These are phyloP conservation scores for Sugiyamaella pinicola DNA, from an alignment of 1,139 yeast genomes.

Conservation along the genomic window DNA sequence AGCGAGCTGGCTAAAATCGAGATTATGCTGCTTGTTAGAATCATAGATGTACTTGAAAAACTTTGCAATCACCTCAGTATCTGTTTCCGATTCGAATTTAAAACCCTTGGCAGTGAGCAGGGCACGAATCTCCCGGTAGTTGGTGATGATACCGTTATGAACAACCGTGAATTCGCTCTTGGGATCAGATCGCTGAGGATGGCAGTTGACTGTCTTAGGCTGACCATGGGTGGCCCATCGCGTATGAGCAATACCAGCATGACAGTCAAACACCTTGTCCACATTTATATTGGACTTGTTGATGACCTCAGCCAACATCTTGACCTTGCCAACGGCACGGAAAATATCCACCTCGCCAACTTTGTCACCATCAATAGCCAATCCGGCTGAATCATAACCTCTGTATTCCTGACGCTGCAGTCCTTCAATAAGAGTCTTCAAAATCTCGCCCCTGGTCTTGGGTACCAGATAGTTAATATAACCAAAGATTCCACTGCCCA, in stretches of 20 bases:
- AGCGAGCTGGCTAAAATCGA: constrained; percentile 89
- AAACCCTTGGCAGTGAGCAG: constrained; percentile 79
- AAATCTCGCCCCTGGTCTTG: constrained; percentile 86
- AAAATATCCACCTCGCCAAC: constrained; percentile 57
- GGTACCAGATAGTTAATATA: constrained; percentile 95
- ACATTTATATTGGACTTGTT: constrained; percentile 51
- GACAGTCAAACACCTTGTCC: constrained; percentile 74
- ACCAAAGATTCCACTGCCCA: constrained; percentile 90
- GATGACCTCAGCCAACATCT: constrained; percentile 72
- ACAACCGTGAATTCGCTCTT: constrained; percentile 85
- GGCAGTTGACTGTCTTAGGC: constrained; percentile 84
- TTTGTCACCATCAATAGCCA: constrained; percentile 87
- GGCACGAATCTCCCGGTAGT: constrained; percentile 86
- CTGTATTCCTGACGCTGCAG: constrained; percentile 92
- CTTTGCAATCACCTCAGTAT: constrained; percentile 97
- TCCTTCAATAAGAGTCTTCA: constrained; percentile 87
- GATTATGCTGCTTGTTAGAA: constrained; percentile 67
- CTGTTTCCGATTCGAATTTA: constrained; percentile 89
- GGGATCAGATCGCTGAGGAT: constrained; percentile 91
- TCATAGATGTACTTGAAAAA: constrained; percentile 90
- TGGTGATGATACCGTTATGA: constrained; percentile 98
- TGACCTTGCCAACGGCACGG: constrained; percentile 92
- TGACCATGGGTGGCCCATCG: constrained; percentile 99
- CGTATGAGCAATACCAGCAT: constrained; percentile 97
- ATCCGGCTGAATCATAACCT: constrained; percentile 97